Base-by-base conservation (phyloP, 345 rosid species). In the Moricandia moricandioides region DNA sequence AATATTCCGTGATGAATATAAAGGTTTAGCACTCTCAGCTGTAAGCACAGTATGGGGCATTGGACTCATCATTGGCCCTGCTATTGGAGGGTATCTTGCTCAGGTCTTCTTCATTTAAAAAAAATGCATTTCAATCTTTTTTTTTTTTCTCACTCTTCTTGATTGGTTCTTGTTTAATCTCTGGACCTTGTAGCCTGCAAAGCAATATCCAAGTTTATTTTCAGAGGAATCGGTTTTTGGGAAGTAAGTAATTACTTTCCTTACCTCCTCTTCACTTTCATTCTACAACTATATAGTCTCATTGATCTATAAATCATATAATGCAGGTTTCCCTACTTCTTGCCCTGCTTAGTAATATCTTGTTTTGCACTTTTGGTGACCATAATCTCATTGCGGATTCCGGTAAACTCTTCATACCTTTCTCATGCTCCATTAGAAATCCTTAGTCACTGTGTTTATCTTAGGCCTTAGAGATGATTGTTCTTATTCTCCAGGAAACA, bases 11-110 rank as follows among this genome's bases (percentile, higher is more conserved):
- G 84, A 84, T 2, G 98, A 92, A 70, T 65, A 92, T 81, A 96
- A 90, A 73, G 91, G 94, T 54, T 76, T 92, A 76, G 98, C 94
- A 70, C 74, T 95, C 62, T 88, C 98, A 74, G 84, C 90, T 2
- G 99, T 95, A 83, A 89, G 97, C 68, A 92, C 98, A 70, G 82
- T 98, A 18, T 95, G 99, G 99, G 98, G 97, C 3, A 88, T 89
- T 43, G 99, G 99, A 78, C 82, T 95, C 85, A 85, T 95, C 78
- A 83, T 95, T 79, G 99, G 99, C 65, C 99, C 99, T 51, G 96
- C 99, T 62, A 45, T 95, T 3, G 99, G 99, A 69, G 99, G 98
- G 43, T 95, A 80, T 75, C 83, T 92, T 66, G 94, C 99, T 3
- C 96, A 95, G 99, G 99, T 95, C 75, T 63, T 49, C 24, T 14